Conservation (phyloP, 345 rosid genomes). For the Draba incana region DNA sequence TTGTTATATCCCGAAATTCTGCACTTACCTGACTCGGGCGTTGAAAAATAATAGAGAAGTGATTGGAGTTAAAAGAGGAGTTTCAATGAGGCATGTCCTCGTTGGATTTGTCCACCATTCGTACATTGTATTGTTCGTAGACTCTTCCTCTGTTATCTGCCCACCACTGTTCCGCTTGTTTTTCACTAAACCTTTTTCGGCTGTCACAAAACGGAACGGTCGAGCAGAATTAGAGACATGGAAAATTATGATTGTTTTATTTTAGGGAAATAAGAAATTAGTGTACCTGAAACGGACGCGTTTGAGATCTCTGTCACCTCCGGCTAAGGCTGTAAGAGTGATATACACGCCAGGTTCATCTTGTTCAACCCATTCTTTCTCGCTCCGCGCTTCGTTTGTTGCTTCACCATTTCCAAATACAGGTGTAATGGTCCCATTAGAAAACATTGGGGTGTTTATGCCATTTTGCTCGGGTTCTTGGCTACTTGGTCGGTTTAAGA, state of each 20-base stretch:
- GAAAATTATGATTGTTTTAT: not conserved
- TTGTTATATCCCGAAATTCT: constrained; percentile 38
- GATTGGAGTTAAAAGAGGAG: constrained; percentile 34
- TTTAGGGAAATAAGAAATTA: not conserved
- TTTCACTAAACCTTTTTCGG: constrained; percentile 93
- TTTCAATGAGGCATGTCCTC: constrained; percentile 70
- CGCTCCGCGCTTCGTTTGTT: constrained; percentile 61
- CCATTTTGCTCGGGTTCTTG: constrained; percentile 57
- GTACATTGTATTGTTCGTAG: constrained; percentile 85
- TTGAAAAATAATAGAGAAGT: constrained; percentile 26
- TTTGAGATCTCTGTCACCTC: constrained; percentile 92
- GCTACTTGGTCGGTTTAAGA: constrained; percentile 52
- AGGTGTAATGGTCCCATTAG: constrained; percentile 60
- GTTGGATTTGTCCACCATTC: constrained; percentile 70
- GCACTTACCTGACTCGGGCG: constrained; percentile 35
- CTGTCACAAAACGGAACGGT: constrained; percentile 50
- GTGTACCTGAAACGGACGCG: constrained; percentile 97
- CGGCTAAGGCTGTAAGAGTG: constrained; percentile 82
- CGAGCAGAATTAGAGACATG: not conserved
- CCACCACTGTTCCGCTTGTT: constrained; percentile 99
- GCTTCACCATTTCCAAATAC: constrained; percentile 56
- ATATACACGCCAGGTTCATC: constrained; percentile 97
- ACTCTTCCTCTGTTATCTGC: constrained; percentile 92
- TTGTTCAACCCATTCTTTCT: constrained; percentile 95
- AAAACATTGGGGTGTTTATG: constrained; percentile 48